Evolutionary conservation across 495 filamentous ascomycete genomes (phyloP).

Genomic region (Neurospora hispaniola): DNA sequence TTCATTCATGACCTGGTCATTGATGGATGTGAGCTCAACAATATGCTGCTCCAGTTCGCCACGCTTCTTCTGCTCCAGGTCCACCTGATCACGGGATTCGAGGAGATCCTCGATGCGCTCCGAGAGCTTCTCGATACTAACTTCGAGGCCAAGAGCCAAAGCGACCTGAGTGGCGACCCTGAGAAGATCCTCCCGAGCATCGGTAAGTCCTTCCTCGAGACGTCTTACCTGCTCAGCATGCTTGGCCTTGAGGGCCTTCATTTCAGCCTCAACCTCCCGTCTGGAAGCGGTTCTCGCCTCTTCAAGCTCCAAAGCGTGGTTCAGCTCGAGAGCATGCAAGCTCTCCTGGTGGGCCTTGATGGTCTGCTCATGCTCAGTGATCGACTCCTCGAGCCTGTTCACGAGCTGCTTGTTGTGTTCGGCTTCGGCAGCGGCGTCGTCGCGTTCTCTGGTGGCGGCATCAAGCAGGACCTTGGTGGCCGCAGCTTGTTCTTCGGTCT

Average conservation of each 20-base stretch:
- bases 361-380: slow-evolving; percentile 41
- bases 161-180: slow-evolving; percentile 49
- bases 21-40: slow-evolving; percentile 40
- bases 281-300: slow-evolving; percentile 32
- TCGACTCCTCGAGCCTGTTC: slow-evolving; percentile 46
- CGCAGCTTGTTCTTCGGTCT: slow-evolving; percentile 54
- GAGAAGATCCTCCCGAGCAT: slow-evolving; percentile 58
- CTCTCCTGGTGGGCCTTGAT: slow-evolving; percentile 39
- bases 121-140: slow-evolving; percentile 43
- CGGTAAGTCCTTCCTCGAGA: slow-evolving; percentile 58
- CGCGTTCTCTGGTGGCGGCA: slow-evolving; percentile 34
- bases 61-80: slow-evolving; percentile 46
- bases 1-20: slow-evolving; percentile 45
- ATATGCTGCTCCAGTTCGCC: slow-evolving; percentile 38
- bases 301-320: slow-evolving; percentile 38
- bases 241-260: slow-evolving; percentile 36
- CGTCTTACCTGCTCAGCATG: slow-evolving; percentile 50
- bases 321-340: slow-evolving; percentile 32
- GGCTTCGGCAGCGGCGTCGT: slow-evolving; percentile 33
- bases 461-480: slow-evolving; percentile 49
- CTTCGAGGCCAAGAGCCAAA: slow-evolving; percentile 41
- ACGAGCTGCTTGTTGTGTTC: slow-evolving; percentile 44
- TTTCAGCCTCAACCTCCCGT: slow-evolving; percentile 32
- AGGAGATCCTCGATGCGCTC: slow-evolving; percentile 43
- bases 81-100: slow-evolving; percentile 35